Evolutionary conservation across 2,329 filamentous ascomycete genomes (phyloP), one percentile per base, ranked within the genome.

Genomic region (Trichoderma sp.): DNA sequence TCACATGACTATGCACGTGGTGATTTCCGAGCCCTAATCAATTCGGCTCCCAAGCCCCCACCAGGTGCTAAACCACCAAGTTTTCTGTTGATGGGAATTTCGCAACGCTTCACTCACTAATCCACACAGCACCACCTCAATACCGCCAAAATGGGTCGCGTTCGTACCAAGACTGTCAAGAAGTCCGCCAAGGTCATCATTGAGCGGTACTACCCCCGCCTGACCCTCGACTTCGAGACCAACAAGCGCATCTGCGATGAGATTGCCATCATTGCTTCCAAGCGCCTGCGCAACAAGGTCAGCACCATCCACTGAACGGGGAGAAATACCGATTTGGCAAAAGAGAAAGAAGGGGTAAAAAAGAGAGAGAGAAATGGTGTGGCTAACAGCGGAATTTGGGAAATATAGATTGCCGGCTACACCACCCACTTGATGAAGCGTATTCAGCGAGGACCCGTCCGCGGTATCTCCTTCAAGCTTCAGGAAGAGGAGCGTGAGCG

Each of bases 231-330:
- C 88, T 99, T 99, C 87, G 95, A 99, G 91, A 97, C 92, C 89
- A 97, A 97, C 92, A 97, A 97, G 92, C 89, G 93, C 79, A 96
- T 98, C 80, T 98, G 95, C 87, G 95, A 98, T 93, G 95, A 99
- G 87, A 95, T 99, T 78, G 95, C 95, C 80, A 97, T 99, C 84
- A 99, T 99, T 81, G 93, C 95, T 77, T 96, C 92, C 78, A 99
- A 99, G 92, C 91, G 96, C 82, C 91, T 99, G 79, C 91, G 95
- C 86, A 99, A 99, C 91, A 99, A 99, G 93, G 92, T 96, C 76
- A 80, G 81, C 22, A 52, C 27, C 19, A 29, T 25, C 34, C 19
- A 27, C 37, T 42, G 13, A 32, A 34, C 13, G n/a, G 27, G 50
- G 37, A 48, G 15, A n/a, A 52, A 53, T 10, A 12, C 22, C 39